Evolutionary conservation across 306 rosid species (phyloP).

Genomic region (Vigna angularis): DNA sequence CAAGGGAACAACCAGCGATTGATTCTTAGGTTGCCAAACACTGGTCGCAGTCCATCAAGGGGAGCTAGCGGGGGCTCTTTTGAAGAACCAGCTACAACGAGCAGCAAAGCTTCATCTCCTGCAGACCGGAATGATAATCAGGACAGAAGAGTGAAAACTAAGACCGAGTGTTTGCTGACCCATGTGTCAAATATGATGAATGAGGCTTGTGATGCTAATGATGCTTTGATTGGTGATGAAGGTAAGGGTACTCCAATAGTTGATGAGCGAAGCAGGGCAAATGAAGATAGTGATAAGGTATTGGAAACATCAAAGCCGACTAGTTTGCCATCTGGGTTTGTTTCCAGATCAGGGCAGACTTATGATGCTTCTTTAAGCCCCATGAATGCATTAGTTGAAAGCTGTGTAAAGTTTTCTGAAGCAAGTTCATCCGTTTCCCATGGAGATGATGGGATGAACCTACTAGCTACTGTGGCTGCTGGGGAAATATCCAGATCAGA

Average conservation of each 20-base stretch:
- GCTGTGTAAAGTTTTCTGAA: slow-evolving; percentile 83
- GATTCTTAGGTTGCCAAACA: slow-evolving; percentile 73
- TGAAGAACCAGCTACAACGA: slow-evolving; percentile 63
- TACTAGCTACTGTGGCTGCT: slow-evolving; percentile 90
- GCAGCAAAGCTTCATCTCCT: slow-evolving; percentile 70
- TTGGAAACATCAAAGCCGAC: slow-evolving; percentile 57
- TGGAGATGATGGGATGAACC: slow-evolving; percentile 87
- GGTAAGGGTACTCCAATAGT: slow-evolving; percentile 57
- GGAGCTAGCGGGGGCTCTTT: slow-evolving; percentile 63
- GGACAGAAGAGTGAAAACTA: slow-evolving; percentile 62
- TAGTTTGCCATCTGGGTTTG: slow-evolving; percentile 55
- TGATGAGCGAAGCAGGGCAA: slow-evolving; percentile 57
- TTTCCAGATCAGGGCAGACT: slow-evolving; percentile 59
- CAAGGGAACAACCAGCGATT: slow-evolving; percentile 63
- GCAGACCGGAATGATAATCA: slow-evolving; percentile 67
- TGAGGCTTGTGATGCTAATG: slow-evolving; percentile 63
- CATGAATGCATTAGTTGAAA: slow-evolving; percentile 81
- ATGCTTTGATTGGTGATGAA: slow-evolving; percentile 58
- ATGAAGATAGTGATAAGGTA: slow-evolving; percentile 53
- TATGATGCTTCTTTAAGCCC: slow-evolving; percentile 79
- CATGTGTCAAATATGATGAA: slow-evolving; percentile 54
- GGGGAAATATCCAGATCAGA: slow-evolving; percentile 80
- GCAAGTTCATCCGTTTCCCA: slow-evolving; percentile 59
- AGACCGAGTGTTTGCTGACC: slow-evolving; percentile 58
- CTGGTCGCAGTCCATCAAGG: slow-evolving; percentile 76